These are phyloP conservation scores for Eragrostis nindensis DNA, from an alignment of 176 grass and related monocot species.

Conservation along the genomic window DNA sequence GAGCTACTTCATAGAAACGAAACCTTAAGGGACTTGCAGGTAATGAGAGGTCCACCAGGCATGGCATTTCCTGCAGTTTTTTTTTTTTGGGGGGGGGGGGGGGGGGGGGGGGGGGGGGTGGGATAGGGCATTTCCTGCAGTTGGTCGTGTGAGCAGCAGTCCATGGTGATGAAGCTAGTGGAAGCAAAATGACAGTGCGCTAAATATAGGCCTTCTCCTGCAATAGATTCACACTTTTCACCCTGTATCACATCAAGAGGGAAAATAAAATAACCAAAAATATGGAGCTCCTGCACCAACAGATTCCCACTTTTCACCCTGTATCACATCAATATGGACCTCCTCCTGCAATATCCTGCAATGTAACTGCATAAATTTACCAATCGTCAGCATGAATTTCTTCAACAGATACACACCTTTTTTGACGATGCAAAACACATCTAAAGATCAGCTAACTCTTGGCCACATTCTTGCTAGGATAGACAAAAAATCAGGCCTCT, in stretches of 20 bases:
- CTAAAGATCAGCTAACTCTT: neutral
- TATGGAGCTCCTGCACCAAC: too few relatives aligned
- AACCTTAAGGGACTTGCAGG: neutral
- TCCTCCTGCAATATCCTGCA: too few relatives aligned
- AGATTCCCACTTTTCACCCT: too few relatives aligned
- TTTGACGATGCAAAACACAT: neutral
- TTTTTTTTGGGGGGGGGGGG: too few relatives aligned
- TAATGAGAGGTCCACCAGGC: neutral
- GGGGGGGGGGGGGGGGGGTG: too few relatives aligned
- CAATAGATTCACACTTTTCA: neutral
- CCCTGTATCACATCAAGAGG: neutral
- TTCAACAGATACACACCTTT: neutral
- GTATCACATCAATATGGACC: too few relatives aligned
- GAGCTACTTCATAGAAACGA: neutral
- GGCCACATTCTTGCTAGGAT: neutral
- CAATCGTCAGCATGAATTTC: neutral
- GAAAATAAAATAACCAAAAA: neutral
- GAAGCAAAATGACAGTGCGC: neutral
- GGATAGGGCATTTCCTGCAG: too few relatives aligned
- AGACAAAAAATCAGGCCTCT: neutral
- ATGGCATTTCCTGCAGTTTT: neutral
- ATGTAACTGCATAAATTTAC: conserved; percentile 23
- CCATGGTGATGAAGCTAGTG: neutral
- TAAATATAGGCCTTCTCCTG: neutral
- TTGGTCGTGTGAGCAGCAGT: neutral